phyloP scores from a whole-genome alignment of 2,329 filamentous ascomycete species.

The Xylariaceae sp. region DNA sequence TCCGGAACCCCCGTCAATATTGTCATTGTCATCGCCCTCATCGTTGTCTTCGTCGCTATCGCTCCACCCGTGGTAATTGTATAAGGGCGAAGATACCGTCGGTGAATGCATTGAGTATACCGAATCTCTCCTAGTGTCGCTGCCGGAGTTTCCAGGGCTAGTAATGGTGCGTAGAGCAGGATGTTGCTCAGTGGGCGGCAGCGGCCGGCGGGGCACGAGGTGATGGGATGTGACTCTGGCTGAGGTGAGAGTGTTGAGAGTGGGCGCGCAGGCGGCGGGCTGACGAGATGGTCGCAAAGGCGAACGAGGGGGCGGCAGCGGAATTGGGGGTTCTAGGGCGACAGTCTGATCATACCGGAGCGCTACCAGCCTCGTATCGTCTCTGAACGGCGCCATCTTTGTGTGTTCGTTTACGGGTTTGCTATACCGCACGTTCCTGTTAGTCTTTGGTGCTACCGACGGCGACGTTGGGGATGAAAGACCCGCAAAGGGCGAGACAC shows the following conservation, averaged over 20 bases:
- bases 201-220: slow-evolving; percentile 35
- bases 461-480: slow-evolving; percentile 32
- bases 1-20: slow-evolving; percentile 22
- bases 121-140: slow-evolving; percentile 51
- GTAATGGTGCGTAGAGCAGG: slow-evolving; percentile 45
- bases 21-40: slow-evolving; percentile 28
- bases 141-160: slow-evolving; percentile 33
- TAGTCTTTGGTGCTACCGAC: slow-evolving; percentile 18
- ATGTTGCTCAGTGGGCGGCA: slow-evolving; percentile 50
- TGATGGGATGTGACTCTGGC: slow-evolving; percentile 22
- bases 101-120: slow-evolving; percentile 51
- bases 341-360: slow-evolving; percentile 59
- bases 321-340: slow-evolving; percentile 55
- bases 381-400: slow-evolving; percentile 40
- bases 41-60: slow-evolving; percentile 34
- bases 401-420: slow-evolving; percentile 31
- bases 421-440: slow-evolving; percentile 40
- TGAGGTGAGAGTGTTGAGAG: slow-evolving; percentile 10
- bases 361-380: slow-evolving; percentile 49
- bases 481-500: slow-evolving; percentile 14
- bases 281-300: slow-evolving; percentile 33
- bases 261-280: slow-evolving; percentile 29
- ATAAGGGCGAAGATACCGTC: slow-evolving; percentile 38
- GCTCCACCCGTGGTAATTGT: slow-evolving; percentile 36
- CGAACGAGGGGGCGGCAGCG: slow-evolving; percentile 44